Conservation (phyloP, 139 green algal species). For the Haematococcus sp. region DNA sequence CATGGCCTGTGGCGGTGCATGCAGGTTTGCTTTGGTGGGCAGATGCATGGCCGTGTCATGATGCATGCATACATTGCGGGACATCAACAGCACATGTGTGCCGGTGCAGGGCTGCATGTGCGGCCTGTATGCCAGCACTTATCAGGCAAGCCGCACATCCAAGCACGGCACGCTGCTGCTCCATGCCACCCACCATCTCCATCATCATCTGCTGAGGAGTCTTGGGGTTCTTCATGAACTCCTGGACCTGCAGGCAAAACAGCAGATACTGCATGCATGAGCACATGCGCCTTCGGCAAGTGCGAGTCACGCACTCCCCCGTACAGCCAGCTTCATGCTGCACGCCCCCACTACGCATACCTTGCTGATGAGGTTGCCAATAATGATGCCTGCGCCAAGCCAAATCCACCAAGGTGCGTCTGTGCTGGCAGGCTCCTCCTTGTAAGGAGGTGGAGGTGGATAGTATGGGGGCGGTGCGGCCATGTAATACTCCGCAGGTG, state of each 20-base stretch:
- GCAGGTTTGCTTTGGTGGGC: too few species aligned
- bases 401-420: slow-evolving; percentile 51
- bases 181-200: slow-evolving; percentile 44
- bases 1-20: slow-evolving; percentile 32
- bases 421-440: slow-evolving; percentile 15
- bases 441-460: slow-evolving; percentile 17
- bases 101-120: too few species aligned
- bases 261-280: background rate
- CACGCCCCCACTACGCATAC: background rate
- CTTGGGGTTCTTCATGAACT: slow-evolving; percentile 61
- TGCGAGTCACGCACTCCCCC: background rate
- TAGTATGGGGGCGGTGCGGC: slow-evolving; percentile 19
- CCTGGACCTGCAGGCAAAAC: slow-evolving; percentile 40
- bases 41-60: too few species aligned
- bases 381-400: slow-evolving; percentile 38
- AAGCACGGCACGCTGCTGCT: too few species aligned
- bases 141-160: background rate
- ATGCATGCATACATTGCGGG: too few species aligned
- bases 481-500: slow-evolving; percentile 40
- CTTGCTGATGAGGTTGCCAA: slow-evolving; percentile 28
- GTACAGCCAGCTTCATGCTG: background rate
- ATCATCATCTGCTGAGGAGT: slow-evolving; percentile 59
- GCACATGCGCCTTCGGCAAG: background rate
- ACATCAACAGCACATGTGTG: too few species aligned
- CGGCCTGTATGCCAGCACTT: background rate